Evolutionary conservation across 441 rosid genomes (phyloP).

Genomic region (Aquilaria agallochum): DNA sequence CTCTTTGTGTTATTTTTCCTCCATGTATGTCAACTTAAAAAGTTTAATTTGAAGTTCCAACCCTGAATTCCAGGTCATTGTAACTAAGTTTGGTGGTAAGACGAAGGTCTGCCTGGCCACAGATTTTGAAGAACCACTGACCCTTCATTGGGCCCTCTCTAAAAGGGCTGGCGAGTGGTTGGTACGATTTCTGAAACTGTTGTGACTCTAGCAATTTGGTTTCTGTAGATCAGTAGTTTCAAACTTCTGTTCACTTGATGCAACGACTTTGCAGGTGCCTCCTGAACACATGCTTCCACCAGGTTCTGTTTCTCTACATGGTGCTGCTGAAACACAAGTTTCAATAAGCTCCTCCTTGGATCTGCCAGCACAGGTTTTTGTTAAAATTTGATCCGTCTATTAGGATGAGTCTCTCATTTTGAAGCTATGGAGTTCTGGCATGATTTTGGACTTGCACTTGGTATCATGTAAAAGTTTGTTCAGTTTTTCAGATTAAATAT

Average conservation of each 20-base stretch:
- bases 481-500: neutral
- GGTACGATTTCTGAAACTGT: constrained; percentile 45
- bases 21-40: no score
- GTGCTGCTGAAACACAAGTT: constrained; percentile 69
- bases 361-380: constrained; percentile 63
- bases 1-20: no score
- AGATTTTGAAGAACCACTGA: constrained; percentile 55
- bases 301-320: constrained; percentile 57
- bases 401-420: constrained; percentile 7
- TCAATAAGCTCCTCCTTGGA: constrained; percentile 32
- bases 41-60: no score
- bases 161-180: constrained; percentile 72
- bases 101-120: constrained; percentile 61
- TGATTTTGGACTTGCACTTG: neutral
- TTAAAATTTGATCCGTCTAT: constrained; percentile 12
- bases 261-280: constrained; percentile 70
- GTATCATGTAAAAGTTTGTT: no score
- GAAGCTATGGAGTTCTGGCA: constrained; percentile 11
- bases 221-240: no score
- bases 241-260: constrained; percentile 13
- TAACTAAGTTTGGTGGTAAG: constrained; percentile 54
- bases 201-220: constrained; percentile 2
- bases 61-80: constrained; percentile 46
- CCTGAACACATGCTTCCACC: constrained; percentile 63
- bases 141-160: constrained; percentile 91